Evolutionary conservation across 306 rosid genomes (phyloP).

Genomic region (Cucurbita argyrosperma): DNA sequence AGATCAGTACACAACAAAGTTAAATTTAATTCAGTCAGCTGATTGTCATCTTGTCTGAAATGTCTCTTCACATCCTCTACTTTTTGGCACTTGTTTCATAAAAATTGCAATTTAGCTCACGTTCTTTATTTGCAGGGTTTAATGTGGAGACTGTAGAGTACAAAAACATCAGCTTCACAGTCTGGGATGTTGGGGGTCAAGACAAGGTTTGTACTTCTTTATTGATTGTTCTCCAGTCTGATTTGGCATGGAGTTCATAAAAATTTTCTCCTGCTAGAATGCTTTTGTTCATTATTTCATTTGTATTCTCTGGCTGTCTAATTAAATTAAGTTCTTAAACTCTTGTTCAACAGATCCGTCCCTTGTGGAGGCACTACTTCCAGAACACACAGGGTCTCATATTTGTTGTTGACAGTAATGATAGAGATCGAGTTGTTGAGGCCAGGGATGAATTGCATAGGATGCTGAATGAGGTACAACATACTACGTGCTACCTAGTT

Average conservation of each 20-base stretch:
- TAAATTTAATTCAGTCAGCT: background rate
- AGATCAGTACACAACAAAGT: background rate
- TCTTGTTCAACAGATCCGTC: constrained; percentile 64
- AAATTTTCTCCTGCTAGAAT: background rate
- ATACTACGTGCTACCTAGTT: background rate
- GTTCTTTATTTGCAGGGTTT: constrained; percentile 43
- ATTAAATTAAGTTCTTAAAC: background rate
- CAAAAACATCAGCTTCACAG: constrained; percentile 99
- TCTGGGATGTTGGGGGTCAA: constrained; percentile 99
- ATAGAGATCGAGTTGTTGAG: constrained; percentile 98
- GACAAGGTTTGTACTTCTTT: constrained; percentile 58
- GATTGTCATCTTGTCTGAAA: background rate
- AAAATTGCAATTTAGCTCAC: background rate
- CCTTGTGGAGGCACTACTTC: constrained; percentile 99
- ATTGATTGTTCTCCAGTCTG: background rate
- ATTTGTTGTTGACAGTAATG: constrained; percentile 98
- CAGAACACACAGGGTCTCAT: constrained; percentile 99
- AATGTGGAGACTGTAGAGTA: constrained; percentile 98
- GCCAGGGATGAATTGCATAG: constrained; percentile 98
- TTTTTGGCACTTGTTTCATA: background rate
- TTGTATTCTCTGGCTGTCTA: background rate
- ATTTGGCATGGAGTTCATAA: background rate
- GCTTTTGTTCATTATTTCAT: background rate
- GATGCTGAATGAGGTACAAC: constrained; percentile 93
- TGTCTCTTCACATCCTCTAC: background rate